Conservation (phyloP, 192 early-diverging fungal species). For the Phlyctochytrium bullatum region DNA sequence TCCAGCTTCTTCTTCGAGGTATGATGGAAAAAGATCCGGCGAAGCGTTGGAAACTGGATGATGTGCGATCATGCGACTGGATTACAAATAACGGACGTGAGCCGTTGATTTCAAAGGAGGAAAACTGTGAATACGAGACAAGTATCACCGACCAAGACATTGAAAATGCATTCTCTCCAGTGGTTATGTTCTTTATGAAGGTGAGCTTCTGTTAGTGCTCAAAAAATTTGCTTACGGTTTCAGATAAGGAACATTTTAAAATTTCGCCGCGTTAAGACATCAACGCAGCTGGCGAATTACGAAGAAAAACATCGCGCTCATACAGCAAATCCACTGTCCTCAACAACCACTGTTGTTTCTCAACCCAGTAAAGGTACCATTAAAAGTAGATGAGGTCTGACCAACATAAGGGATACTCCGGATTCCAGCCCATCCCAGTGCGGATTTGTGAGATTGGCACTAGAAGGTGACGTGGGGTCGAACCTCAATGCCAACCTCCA, state of each 20-base stretch:
- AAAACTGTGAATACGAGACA: conserved; percentile 44
- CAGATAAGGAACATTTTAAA: conserved; percentile 5
- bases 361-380: no score
- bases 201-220: background rate
- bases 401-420: no score
- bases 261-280: background rate
- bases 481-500: conserved; percentile 29
- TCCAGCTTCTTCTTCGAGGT: conserved; percentile 31
- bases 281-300: no score
- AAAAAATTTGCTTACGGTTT: background rate
- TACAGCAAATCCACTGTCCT: no score
- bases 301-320: no score
- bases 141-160: conserved; percentile 52
- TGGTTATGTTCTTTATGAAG: background rate
- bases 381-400: no score
- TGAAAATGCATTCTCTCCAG: conserved; percentile 44
- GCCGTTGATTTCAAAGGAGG: conserved; percentile 39
- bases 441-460: no score
- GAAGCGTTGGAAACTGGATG: conserved; percentile 29
- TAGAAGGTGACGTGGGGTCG: background rate
- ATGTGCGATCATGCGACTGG: conserved; percentile 46
- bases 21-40: conserved; percentile 51
- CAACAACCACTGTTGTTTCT: no score
- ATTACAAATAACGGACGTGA: conserved; percentile 32
- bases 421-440: no score